These are phyloP conservation scores for Oryza meyeriana DNA, from an alignment of 176 grass and related monocot species.

Conservation along the genomic window DNA sequence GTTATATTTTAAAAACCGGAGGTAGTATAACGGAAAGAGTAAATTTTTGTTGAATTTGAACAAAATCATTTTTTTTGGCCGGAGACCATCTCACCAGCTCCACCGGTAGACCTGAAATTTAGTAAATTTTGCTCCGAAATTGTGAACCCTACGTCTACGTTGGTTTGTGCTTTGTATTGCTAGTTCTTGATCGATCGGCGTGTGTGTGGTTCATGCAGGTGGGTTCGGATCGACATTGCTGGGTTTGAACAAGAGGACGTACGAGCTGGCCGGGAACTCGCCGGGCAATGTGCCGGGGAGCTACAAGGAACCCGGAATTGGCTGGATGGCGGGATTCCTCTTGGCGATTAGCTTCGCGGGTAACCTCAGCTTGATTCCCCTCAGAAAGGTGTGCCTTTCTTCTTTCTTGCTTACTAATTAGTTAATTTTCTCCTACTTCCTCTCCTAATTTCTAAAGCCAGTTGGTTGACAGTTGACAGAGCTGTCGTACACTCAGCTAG, in stretches of 20 bases:
- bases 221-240: constrained; percentile 86
- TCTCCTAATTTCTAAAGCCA: background rate
- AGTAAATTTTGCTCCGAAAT: too few relatives aligned
- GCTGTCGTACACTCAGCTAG: background rate
- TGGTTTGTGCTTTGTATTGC: background rate
- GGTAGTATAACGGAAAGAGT: too few relatives aligned
- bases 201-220: constrained; percentile 35
- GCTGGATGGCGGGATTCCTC: constrained; percentile 82
- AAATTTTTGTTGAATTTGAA: background rate
- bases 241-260: constrained; percentile 84
- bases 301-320: constrained; percentile 82
- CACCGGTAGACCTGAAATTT: too few relatives aligned
- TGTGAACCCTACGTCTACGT: background rate
- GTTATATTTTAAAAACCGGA: too few relatives aligned
- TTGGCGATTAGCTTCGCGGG: constrained; percentile 65
- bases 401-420: background rate
- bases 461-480: background rate
- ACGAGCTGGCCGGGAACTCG: constrained; percentile 68
- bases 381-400: constrained; percentile 75
- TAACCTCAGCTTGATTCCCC: constrained; percentile 69
- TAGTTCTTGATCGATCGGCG: background rate
- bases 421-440: background rate
- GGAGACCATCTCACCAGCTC: too few relatives aligned
- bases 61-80: too few relatives aligned
- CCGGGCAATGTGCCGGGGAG: constrained; percentile 73